These are phyloP conservation scores for Aspergillus sp. DNA, from an alignment of 2,329 filamentous ascomycete species.

Conservation along the genomic window DNA sequence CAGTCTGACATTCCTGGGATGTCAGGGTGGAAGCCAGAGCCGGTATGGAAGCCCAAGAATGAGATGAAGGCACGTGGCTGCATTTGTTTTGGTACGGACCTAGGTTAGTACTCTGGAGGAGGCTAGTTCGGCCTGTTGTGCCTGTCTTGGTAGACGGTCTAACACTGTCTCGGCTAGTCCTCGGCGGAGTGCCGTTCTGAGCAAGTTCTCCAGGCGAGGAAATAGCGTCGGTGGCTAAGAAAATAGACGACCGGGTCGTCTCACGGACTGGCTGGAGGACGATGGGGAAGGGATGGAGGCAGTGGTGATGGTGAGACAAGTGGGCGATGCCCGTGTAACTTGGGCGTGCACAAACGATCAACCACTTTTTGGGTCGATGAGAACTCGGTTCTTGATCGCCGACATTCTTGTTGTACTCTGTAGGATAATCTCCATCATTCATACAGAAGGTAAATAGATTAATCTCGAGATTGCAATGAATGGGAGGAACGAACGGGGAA, in stretches of 20 bases:
- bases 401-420: constrained; percentile 1
- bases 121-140: not conserved
- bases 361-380: not conserved
- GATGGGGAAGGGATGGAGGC: not conserved
- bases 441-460: no score
- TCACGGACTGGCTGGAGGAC: not conserved
- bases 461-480: not conserved
- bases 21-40: constrained; percentile 4
- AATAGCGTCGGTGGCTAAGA: constrained; percentile 4
- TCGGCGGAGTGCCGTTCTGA: not conserved
- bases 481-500: not conserved
- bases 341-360: no score
- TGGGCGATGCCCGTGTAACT: constrained; percentile 2
- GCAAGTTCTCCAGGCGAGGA: constrained; percentile 2
- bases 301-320: constrained; percentile 12
- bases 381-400: not conserved
- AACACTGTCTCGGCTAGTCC: not conserved
- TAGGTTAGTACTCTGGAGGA: no score
- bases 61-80: not conserved
- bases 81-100: not conserved
- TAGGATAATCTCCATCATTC: not conserved
- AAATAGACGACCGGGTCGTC: not conserved
- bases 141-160: not conserved
- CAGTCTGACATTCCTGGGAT: constrained; percentile 3
- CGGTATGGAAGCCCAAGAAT: not conserved